phyloP scores from a whole-genome alignment of 2,329 filamentous ascomycete genomes.

The Botrytis medusae region DNA sequence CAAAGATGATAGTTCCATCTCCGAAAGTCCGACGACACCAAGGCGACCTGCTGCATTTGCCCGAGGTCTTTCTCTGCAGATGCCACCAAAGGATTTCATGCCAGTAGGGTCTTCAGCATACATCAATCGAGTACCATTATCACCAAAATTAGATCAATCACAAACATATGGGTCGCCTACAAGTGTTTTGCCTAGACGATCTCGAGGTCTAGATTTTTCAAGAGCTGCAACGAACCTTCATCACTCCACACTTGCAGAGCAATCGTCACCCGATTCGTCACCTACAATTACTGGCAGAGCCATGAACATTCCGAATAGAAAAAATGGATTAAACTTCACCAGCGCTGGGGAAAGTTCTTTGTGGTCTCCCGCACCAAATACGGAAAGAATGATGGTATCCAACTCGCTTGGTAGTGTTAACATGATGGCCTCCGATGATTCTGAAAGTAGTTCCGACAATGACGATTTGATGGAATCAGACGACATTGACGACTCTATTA shows the following conservation, averaged over 20 bases:
- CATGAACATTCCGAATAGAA: slow-evolving; percentile 60
- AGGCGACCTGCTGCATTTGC: slow-evolving; percentile 64
- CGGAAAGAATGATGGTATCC: slow-evolving; percentile 70
- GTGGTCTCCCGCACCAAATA: slow-evolving; percentile 69
- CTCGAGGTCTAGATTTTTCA: slow-evolving; percentile 88
- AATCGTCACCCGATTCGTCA: slow-evolving; percentile 85
- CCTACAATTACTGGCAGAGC: slow-evolving; percentile 75
- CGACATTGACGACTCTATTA: slow-evolving; percentile 72
- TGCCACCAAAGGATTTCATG: slow-evolving; percentile 56
- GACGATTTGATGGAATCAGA: slow-evolving; percentile 71
- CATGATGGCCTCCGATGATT: slow-evolving; percentile 77
- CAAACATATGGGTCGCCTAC: slow-evolving; percentile 85
- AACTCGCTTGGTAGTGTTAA: slow-evolving; percentile 58
- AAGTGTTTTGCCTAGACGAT: slow-evolving; percentile 84
- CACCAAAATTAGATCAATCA: slow-evolving; percentile 80
- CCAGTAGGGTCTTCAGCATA: slow-evolving; percentile 46
- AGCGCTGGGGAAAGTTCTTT: slow-evolving; percentile 63
- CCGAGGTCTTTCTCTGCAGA: slow-evolving; percentile 68
- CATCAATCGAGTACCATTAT: slow-evolving; percentile 66
- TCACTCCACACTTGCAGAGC: slow-evolving; percentile 89
- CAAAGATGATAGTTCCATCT: slow-evolving; percentile 41
- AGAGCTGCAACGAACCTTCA: slow-evolving; percentile 91
- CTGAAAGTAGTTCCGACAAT: slow-evolving; percentile 68
- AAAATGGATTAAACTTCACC: slow-evolving; percentile 47
- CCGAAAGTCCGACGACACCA: slow-evolving; percentile 65